Base-by-base conservation (phyloP, 306 rosid genomes). In the Hippophae tibetana region DNA sequence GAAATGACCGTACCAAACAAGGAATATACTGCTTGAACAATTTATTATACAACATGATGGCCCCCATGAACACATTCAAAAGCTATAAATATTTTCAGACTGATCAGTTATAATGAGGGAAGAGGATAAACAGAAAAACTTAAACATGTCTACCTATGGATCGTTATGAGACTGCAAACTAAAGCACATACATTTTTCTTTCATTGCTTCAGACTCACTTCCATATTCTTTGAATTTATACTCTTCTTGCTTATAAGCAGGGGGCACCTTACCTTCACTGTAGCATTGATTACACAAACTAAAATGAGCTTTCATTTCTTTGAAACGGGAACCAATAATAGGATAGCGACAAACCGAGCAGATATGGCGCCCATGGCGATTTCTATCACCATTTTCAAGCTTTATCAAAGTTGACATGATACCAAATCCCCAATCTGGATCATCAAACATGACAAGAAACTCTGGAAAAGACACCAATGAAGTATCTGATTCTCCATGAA, bases 241-340 rank as follows among this genome's bases (percentile, higher is more conserved):
- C 70, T 86, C 99, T 70, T 88, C 99, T 70, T 80, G 97, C 79
- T 93, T 93, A 74, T 58, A 67, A n/a, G 89, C 50, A 45, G 95
- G 77, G 70, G 99, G 99, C 69, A 93, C 99, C 74, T 93, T 93
- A 60, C 99, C 99, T 69, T 93, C 94, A 53, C 99, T 88, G 74
- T 93, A 93, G 81, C 97, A 93, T 69, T 93, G 99, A 70, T 68
- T 88, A 73, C 99, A 93, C 74, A 93, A 70, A 74, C 80, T 93
- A 69, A 93, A 93, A 74, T 88, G 93, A 66, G 79, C 77, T 69
- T 84, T 93, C 49, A 63, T 54, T 81, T 93, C 99, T 85, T 93
- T 88, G 70, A 88, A 93, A 12, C 97, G 86, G 23, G 95, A 86
- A 55, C 97, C 99, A 5, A 82, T 89, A 7, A 88, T 71, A 0